Percentiles rank a stretch among this genome's conserved stretches.
Conservation (phyloP, 2,329 filamentous ascomycete species). For the Tolypocladium tundrense region DNA sequence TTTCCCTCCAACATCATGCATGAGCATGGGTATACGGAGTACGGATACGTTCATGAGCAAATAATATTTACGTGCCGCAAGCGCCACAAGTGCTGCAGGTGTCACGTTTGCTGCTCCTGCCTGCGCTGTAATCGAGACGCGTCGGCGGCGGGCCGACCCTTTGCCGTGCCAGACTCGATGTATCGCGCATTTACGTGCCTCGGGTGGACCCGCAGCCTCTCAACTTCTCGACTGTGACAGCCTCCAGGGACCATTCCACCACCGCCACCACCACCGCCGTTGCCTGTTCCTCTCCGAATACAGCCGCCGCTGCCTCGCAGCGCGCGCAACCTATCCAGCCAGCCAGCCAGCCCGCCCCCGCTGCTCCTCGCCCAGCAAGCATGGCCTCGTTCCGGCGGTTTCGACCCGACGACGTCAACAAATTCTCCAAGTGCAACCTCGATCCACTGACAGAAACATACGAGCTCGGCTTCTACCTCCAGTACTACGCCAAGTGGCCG, state of each 20-base stretch:
- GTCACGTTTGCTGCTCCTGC: neutral
- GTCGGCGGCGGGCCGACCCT: neutral
- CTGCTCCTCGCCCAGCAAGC: neutral
- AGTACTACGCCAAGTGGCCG: conserved; percentile 94
- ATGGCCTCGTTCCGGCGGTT: conserved; percentile 87
- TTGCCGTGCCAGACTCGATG: neutral
- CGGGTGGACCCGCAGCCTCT: neutral
- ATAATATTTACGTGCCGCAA: neutral
- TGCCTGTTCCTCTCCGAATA: neutral
- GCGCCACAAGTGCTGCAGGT: neutral
- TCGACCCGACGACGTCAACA: conserved; percentile 72
- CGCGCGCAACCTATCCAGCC: neutral
- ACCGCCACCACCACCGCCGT: neutral
- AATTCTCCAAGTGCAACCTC: conserved; percentile 88
- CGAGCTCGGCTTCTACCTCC: conserved; percentile 87
- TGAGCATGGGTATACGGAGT: neutral
- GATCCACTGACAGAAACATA: conserved; percentile 98
- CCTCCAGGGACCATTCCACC: neutral
- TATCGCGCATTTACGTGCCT: neutral
- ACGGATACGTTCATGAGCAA: neutral
- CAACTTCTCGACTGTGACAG: neutral
- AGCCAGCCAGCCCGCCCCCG: neutral
- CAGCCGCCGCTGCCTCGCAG: neutral
- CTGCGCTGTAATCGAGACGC: neutral
- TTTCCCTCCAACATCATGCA: neutral